Conservation (phyloP, 176 grass and related monocot genomes). For the Pontederia crassipes region DNA sequence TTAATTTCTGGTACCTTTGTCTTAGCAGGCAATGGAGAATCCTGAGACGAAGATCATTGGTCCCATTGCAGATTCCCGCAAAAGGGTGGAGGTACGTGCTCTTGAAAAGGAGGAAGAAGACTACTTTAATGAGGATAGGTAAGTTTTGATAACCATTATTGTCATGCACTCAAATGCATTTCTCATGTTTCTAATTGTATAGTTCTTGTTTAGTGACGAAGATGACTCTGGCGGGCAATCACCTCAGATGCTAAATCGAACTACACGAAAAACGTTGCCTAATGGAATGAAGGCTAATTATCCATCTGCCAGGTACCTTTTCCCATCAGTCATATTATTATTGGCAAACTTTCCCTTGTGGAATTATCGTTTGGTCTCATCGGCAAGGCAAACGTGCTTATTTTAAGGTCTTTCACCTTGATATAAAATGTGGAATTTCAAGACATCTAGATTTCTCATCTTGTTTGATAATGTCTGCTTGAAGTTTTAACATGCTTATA, state of each 20-base stretch:
- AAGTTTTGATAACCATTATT: constrained; percentile 1
- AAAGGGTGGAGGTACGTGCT: constrained; percentile 48
- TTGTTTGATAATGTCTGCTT: constrained; percentile 8
- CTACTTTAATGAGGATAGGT: constrained; percentile 73
- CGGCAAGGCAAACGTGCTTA: no score
- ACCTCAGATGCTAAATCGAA: constrained; percentile 24
- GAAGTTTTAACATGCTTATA: constrained; percentile 13
- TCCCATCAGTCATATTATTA: neutral
- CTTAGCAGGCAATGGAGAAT: constrained; percentile 42
- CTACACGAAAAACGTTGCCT: constrained; percentile 32
- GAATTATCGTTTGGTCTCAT: neutral
- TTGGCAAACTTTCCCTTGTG: neutral
- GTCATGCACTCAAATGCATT: neutral
- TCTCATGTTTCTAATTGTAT: neutral
- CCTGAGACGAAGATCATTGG: constrained; percentile 26
- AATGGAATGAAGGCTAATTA: constrained; percentile 60
- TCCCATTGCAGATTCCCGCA: constrained; percentile 33
- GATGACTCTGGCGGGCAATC: constrained; percentile 43
- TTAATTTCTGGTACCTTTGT: constrained; percentile 11
- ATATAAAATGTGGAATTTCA: neutral
- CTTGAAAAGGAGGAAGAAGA: constrained; percentile 68
- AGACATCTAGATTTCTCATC: constrained; percentile 9
- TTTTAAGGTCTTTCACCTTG: no score
- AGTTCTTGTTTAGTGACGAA: constrained; percentile 41
- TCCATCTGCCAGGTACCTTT: constrained; percentile 38